phyloP scores from a whole-genome alignment of 1,284 basidiomycete species.

The Puccinia polysora region DNA sequence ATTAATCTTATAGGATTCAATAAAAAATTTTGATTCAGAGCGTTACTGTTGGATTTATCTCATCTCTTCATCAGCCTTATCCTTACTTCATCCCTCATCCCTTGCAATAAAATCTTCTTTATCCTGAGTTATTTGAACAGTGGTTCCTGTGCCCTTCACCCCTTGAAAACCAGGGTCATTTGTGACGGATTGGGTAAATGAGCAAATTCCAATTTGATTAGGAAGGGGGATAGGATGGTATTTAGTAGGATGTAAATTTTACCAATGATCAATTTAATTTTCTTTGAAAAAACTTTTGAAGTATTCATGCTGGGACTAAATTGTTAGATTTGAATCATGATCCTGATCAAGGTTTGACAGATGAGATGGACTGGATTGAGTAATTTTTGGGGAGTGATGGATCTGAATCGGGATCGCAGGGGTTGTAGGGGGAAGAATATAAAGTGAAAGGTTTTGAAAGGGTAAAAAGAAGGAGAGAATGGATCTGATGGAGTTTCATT shows the following conservation, averaged over 20 bases:
- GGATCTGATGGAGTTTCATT: background rate
- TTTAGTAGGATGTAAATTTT: constrained; percentile 18
- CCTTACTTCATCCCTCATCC: too few species aligned
- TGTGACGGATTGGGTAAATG: background rate
- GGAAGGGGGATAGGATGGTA: constrained; percentile 8
- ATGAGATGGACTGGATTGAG: background rate
- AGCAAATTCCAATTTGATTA: background rate
- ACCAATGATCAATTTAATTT: constrained; percentile 22
- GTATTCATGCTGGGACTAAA: constrained; percentile 8
- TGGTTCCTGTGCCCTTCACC: too few species aligned
- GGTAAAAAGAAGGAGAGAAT: background rate
- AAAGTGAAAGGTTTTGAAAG: constrained; percentile 1
- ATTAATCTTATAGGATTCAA: too few species aligned
- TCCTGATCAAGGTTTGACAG: background rate
- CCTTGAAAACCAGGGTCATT: too few species aligned
- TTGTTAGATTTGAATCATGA: constrained; percentile 8
- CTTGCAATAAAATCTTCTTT: too few species aligned
- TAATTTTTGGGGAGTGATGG: background rate
- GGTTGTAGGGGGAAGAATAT: constrained; percentile 12
- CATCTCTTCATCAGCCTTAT: too few species aligned
- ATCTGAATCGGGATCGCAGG: background rate
- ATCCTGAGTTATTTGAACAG: too few species aligned
- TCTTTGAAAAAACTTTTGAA: constrained; percentile 3
- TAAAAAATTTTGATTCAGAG: too few species aligned
- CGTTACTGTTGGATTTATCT: too few species aligned